These are phyloP conservation scores for Chlamydomonas applanata DNA, from an alignment of 139 green algal species.

Conservation along the genomic window DNA sequence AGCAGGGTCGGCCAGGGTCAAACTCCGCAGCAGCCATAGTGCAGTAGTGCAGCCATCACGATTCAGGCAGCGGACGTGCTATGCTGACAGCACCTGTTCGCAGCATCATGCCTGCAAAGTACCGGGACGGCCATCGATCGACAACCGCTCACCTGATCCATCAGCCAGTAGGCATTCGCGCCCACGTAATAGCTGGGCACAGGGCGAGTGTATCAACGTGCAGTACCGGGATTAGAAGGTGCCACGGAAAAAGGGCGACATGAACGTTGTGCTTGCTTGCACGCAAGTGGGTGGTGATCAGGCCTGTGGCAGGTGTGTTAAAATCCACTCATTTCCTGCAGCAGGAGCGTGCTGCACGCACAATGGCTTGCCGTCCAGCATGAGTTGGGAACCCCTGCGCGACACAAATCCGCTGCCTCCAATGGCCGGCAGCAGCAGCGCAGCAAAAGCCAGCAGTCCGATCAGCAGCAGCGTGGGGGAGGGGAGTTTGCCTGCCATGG, in stretches of 20 bases:
- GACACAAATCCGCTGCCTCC: not conserved
- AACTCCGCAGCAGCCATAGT: not conserved
- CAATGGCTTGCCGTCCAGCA: conserved; percentile 5
- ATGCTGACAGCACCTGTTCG: not conserved
- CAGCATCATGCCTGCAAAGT: too few relatives aligned
- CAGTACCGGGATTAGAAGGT: too few relatives aligned
- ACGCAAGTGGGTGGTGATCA: too few relatives aligned
- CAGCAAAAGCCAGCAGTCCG: too few relatives aligned
- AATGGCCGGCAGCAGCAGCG: too few relatives aligned
- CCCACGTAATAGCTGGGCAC: not conserved
- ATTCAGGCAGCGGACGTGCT: not conserved
- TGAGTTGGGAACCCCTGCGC: conserved; percentile 1
- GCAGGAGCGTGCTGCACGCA: not conserved
- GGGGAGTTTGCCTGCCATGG: too few relatives aligned
- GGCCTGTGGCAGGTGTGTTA: too few relatives aligned
- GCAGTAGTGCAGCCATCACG: not conserved
- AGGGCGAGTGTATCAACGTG: not conserved
- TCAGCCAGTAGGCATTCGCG: conserved; percentile 5
- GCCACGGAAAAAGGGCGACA: too few relatives aligned
- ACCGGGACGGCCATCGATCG: too few relatives aligned
- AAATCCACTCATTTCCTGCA: not conserved
- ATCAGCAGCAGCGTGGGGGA: too few relatives aligned
- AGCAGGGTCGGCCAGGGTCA: not conserved
- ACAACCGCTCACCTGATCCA: not conserved
- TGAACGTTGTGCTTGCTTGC: too few relatives aligned